Conservation (phyloP, 257 asterid genomes). For the Eustoma russellianum region DNA sequence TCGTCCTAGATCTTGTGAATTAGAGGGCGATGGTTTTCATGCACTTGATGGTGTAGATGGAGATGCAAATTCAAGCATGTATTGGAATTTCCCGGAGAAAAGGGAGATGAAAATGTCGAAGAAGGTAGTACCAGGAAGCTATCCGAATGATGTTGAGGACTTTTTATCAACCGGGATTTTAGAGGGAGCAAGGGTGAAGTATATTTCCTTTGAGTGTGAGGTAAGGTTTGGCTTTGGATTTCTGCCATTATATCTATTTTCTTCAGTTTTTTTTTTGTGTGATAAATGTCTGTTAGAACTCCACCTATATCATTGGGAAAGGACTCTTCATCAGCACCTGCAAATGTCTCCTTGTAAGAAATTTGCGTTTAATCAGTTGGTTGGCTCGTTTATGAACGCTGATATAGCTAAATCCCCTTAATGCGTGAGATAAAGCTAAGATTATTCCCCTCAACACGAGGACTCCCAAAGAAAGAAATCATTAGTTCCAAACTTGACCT, state of each 20-base stretch:
- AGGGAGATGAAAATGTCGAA: conserved; percentile 69
- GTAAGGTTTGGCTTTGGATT: conserved; percentile 22
- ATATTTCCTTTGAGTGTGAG: conserved; percentile 52
- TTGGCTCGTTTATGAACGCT: too few species aligned
- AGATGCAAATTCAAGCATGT: conserved; percentile 25
- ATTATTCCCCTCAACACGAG: too few species aligned
- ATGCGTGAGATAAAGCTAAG: too few species aligned
- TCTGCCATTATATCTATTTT: background rate
- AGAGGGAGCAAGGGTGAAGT: conserved; percentile 92
- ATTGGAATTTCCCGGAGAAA: conserved; percentile 29
- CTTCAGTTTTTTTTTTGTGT: background rate
- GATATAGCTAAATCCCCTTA: too few species aligned
- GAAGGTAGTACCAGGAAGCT: conserved; percentile 55
- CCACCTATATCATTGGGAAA: too few species aligned
- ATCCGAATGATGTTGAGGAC: conserved; percentile 77
- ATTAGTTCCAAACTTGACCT: too few species aligned
- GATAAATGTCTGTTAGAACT: too few species aligned
- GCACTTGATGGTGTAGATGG: conserved; percentile 14
- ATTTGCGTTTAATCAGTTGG: too few species aligned
- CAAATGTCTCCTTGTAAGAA: too few species aligned
- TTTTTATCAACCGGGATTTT: conserved; percentile 77
- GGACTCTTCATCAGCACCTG: too few species aligned
- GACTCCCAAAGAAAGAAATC: too few species aligned
- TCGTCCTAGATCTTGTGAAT: conserved; percentile 29
- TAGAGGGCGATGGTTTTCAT: conserved; percentile 25